phyloP scores from a whole-genome alignment of 345 rosid genomes.

The Populus simonii region DNA sequence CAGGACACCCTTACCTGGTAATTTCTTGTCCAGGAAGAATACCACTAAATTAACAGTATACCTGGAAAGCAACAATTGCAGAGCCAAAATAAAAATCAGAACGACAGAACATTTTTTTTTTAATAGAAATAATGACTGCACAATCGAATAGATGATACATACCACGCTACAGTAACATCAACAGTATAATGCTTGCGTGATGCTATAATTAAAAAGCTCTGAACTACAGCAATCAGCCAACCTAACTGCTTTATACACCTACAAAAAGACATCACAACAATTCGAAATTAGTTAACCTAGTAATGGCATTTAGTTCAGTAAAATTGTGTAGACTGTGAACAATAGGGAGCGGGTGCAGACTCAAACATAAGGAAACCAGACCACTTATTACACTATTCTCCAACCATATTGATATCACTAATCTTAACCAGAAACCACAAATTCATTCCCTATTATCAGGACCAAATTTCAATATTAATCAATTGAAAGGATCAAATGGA shows the following conservation, averaged over 20 bases:
- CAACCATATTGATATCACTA: background rate
- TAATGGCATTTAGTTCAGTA: background rate
- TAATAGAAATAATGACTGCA: background rate
- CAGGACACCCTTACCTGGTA: constrained; percentile 67
- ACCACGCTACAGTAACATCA: constrained; percentile 98
- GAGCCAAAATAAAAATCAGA: constrained; percentile 12
- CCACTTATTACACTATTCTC: background rate
- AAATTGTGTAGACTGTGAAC: background rate
- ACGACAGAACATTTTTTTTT: background rate
- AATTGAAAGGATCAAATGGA: too few species aligned
- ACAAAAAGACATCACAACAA: constrained; percentile 7
- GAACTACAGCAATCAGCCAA: constrained; percentile 77
- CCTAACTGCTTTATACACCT: constrained; percentile 86
- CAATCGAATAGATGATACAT: background rate
- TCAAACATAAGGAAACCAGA: background rate
- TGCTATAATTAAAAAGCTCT: constrained; percentile 87
- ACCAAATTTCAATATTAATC: background rate
- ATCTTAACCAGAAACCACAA: background rate
- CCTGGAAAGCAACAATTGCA: constrained; percentile 40
- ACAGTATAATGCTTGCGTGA: constrained; percentile 98
- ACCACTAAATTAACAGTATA: constrained; percentile 92
- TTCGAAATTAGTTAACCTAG: background rate
- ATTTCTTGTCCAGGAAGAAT: constrained; percentile 90
- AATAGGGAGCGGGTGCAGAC: background rate
- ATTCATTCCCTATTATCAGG: background rate